Evolutionary conservation across 306 rosid species (phyloP).

Genomic region (Abrus precatorius): DNA sequence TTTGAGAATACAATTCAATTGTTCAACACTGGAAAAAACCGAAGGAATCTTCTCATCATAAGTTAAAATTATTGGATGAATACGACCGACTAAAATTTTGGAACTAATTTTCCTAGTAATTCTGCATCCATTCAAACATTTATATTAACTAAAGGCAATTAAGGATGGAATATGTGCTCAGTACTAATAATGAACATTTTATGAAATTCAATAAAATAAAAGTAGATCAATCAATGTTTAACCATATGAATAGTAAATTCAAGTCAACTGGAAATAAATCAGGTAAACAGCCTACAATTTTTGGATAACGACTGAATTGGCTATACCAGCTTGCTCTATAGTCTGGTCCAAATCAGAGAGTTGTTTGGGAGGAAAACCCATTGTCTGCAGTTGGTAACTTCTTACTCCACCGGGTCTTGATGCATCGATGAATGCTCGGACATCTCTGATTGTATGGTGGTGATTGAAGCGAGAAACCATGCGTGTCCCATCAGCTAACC

Average conservation of each 20-base stretch:
- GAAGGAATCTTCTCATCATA: neutral
- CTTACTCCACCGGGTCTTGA: conserved; percentile 81
- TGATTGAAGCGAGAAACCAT: conserved; percentile 92
- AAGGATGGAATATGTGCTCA: neutral
- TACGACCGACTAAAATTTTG: conserved; percentile 2
- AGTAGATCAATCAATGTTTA: conserved; percentile 36
- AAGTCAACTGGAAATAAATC: conserved; percentile 35
- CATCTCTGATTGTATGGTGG: conserved; percentile 86
- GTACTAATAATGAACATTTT: conserved; percentile 22
- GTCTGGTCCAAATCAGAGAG: conserved; percentile 87
- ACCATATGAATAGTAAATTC: conserved; percentile 28
- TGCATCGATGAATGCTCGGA: conserved; percentile 86
- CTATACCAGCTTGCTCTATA: conserved; percentile 88
- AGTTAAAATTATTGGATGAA: neutral
- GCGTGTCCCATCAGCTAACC: conserved; percentile 96
- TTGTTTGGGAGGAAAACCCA: conserved; percentile 98
- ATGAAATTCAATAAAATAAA: conserved; percentile 37
- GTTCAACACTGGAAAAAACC: neutral
- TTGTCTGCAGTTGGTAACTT: conserved; percentile 83
- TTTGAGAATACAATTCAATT: too few relatives aligned
- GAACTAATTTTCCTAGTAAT: neutral
- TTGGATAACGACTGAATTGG: conserved; percentile 93
- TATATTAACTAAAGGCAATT: conserved; percentile 28
- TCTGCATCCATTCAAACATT: conserved; percentile 15
- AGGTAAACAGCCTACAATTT: conserved; percentile 48